Percentiles rank a stretch among this genome's conserved stretches.
These are phyloP conservation scores for Diutina scorzettiae DNA, from an alignment of 1,139 yeast genomes.

Conservation along the genomic window DNA sequence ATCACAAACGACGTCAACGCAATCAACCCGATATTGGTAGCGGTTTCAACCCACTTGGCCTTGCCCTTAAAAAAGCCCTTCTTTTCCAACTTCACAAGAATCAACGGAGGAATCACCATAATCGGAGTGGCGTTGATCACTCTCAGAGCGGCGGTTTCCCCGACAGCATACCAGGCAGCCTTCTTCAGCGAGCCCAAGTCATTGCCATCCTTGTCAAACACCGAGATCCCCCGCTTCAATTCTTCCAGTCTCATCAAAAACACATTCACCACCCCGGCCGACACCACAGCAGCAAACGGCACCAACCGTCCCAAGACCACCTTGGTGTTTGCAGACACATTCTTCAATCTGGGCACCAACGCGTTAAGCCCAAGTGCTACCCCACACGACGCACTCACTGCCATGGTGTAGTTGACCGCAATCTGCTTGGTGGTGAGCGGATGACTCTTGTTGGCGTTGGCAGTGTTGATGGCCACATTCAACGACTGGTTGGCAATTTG, in stretches of 20 bases:
- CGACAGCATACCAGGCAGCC: conserved; percentile 89
- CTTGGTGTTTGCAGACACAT: conserved; percentile 54
- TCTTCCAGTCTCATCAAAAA: conserved; percentile 94
- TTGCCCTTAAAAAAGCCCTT: conserved; percentile 51
- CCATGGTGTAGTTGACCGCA: conserved; percentile 66
- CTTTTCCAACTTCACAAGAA: conserved; percentile 66
- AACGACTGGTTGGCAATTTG: conserved; percentile 94
- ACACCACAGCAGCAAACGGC: conserved; percentile 96
- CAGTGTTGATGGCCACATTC: conserved; percentile 92
- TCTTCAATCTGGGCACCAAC: conserved; percentile 68
- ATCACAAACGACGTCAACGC: conserved; percentile 77
- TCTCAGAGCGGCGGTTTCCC: conserved; percentile 91
- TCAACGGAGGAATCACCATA: conserved; percentile 89
- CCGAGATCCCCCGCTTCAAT: conserved; percentile 70
- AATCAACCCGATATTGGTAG: conserved; percentile 72
- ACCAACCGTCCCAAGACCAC: conserved; percentile 72
- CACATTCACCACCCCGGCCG: conserved; percentile 91
- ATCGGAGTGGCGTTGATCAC: conserved; percentile 94
- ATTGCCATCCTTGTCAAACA: conserved; percentile 56
- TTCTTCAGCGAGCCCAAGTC: conserved; percentile 67
- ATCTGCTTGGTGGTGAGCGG: conserved; percentile 75
- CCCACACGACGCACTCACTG: conserved; percentile 89
- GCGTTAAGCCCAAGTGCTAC: conserved; percentile 91
- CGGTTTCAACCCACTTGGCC: conserved; percentile 49
- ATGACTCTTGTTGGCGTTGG: conserved; percentile 91